Percentiles rank a stretch among this genome's conserved stretches.
These are phyloP conservation scores for Chamaenerion angustifolium DNA, from an alignment of 345 rosid species.

Conservation along the genomic window DNA sequence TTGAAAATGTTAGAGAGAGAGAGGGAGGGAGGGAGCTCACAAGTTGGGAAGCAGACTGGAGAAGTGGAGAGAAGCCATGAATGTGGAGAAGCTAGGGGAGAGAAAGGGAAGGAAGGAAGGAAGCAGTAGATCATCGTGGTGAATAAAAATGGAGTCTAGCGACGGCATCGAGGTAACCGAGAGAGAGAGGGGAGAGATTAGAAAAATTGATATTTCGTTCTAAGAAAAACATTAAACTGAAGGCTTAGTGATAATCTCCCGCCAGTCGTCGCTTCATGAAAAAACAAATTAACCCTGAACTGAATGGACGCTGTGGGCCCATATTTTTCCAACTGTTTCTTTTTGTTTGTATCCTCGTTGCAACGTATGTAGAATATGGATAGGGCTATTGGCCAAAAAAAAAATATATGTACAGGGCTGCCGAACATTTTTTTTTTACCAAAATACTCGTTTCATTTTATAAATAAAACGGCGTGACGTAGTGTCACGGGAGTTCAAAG, in stretches of 20 bases:
- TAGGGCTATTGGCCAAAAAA: too few relatives aligned
- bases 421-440: too few relatives aligned
- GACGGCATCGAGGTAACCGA: not conserved
- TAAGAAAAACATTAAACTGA: not conserved
- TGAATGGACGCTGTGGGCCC: too few relatives aligned
- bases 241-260: constrained; percentile 1
- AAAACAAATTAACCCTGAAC: too few relatives aligned
- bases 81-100: not conserved
- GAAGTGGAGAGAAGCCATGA: constrained; percentile 37
- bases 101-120: not conserved
- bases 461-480: too few relatives aligned
- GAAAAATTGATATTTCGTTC: not conserved
- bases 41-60: constrained; percentile 11
- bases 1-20: constrained; percentile 1
- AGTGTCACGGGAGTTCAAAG: too few relatives aligned
- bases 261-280: not conserved
- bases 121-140: not conserved
- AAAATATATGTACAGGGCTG: too few relatives aligned
- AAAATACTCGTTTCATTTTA: too few relatives aligned
- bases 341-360: too few relatives aligned
- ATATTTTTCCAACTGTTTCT: too few relatives aligned
- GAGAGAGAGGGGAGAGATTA: not conserved
- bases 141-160: not conserved
- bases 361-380: too few relatives aligned
- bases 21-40: constrained; percentile 16